Conservation (phyloP, 1,139 yeast genomes). For the Waltiozyma sp. region DNA sequence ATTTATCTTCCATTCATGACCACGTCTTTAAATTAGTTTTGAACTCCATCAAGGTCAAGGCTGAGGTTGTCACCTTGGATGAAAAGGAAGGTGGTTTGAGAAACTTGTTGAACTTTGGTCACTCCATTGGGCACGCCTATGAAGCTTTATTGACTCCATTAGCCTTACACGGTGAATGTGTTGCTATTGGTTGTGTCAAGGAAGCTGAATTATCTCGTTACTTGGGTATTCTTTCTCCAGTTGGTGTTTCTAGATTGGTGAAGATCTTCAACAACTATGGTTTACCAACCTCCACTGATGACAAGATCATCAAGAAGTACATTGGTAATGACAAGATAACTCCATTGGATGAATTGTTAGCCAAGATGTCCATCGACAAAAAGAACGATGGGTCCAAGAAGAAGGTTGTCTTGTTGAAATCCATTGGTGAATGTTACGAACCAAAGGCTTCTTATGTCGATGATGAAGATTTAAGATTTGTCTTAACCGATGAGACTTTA, state of each 20-base stretch:
- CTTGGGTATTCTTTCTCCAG: conserved; percentile 79
- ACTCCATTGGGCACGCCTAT: conserved; percentile 95
- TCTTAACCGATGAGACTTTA: conserved; percentile 71
- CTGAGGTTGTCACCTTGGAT: conserved; percentile 86
- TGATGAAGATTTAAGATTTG: conserved; percentile 70
- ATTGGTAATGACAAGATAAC: conserved; percentile 52
- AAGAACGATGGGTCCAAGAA: conserved; percentile 90
- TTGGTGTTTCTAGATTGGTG: conserved; percentile 83
- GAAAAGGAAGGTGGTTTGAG: conserved; percentile 94
- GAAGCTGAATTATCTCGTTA: conserved; percentile 94
- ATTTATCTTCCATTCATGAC: conserved; percentile 51
- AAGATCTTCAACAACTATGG: conserved; percentile 80
- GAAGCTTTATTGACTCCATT: conserved; percentile 95
- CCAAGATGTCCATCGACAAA: conserved; percentile 92
- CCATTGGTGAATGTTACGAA: conserved; percentile 84
- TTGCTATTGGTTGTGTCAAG: conserved; percentile 83
- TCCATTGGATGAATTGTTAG: conserved; percentile 58
- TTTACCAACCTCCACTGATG: conserved; percentile 71
- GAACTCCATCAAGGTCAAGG: conserved; percentile 84
- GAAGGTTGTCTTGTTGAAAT: conserved; percentile 72
- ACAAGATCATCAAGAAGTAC: conserved; percentile 58
- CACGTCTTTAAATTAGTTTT: conserved; percentile 70
- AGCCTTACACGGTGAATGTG: conserved; percentile 97
- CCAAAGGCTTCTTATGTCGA: conserved; percentile 76
- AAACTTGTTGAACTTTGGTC: conserved; percentile 90